Base-by-base conservation (phyloP, 805 yeast species). In the Ogataea haglerorum region DNA sequence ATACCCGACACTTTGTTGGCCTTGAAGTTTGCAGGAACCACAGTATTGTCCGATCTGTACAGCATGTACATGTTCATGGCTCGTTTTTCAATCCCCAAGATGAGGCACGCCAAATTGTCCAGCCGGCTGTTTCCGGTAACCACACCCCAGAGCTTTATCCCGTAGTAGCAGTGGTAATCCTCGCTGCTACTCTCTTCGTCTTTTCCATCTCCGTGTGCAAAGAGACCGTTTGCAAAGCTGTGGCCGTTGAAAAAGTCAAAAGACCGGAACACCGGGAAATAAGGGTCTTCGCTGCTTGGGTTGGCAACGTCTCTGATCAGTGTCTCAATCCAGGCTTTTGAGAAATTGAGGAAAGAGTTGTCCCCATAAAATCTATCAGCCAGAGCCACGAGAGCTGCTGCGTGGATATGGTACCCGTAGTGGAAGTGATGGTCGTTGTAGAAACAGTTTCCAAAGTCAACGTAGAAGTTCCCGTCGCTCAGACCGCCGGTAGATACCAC, bases 341-440 rank as follows among this genome's bases (percentile, higher is more conserved):
- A 70, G 8, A 57, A 60, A 8, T 47, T 43, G 4, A 70, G 61
- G 80, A 85, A 82, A 2, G 64, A 55, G 8, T 80, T 79, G 36
- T 57, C 59, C 3, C 82, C 82, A 10, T 56, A 53, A 19, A 64
- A 60, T 4, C 50, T 43, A 56, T 86, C 95, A 13, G 81, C 76
- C 40, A 76, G 60, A n/a, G 82, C 90, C 33, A 85, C 75, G 15
- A 84, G 67, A 1, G 95, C 89, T 5, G 95, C 95, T 1, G 95
- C 85, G 57, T 85, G 90, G 34, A 86, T 72, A 51, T 79, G 82
- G 61, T 85, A 87, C 9, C 93, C 93, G 54, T 83, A 87, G 59
- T 87, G 95, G 73, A 85, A 87, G 57, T 86, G 93, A 54, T 87
- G 95, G 55, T 87, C 95, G 52, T 86, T 85, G 63, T 85, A 86